Evolutionary conservation across 116 monocot genomes (phyloP).

Genomic region (Dioscorea cayenensis): DNA sequence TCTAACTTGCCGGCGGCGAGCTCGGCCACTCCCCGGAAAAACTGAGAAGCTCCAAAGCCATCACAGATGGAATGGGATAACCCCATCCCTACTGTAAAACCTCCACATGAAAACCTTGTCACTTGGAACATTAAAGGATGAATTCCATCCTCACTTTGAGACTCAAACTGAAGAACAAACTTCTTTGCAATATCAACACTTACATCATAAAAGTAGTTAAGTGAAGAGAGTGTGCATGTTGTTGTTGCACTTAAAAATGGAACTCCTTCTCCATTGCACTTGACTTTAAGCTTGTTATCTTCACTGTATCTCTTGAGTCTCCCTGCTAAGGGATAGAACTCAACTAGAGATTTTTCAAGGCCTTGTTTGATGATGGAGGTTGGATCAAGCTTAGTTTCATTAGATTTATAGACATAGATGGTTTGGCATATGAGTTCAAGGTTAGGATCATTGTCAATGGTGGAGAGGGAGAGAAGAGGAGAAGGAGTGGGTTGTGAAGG

Average conservation of each 20-base stretch:
- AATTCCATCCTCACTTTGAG: background rate
- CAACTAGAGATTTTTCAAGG: conserved; percentile 4
- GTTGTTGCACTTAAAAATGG: conserved; percentile 4
- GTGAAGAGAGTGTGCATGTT: conserved; percentile 3
- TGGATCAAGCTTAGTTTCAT: conserved; percentile 2
- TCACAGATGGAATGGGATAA: conserved; percentile 8
- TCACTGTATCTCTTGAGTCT: conserved; percentile 2
- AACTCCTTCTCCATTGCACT: conserved; percentile 7
- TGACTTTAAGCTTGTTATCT: conserved; percentile 3
- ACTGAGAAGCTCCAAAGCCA: conserved; percentile 10
- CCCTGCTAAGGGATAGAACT: conserved; percentile 11
- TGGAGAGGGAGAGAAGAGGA: conserved; percentile 5
- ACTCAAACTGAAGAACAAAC: background rate
- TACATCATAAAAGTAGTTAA: background rate
- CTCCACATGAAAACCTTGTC: conserved; percentile 10
- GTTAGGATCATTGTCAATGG: conserved; percentile 12
- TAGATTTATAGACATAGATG: conserved; percentile 5
- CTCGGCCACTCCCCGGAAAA: conserved; percentile 8
- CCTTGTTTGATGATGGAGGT: conserved; percentile 5
- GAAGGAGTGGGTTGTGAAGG: background rate
- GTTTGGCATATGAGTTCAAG: conserved; percentile 7
- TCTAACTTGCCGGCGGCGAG: background rate
- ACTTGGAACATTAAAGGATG: conserved; percentile 7
- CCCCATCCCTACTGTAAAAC: conserved; percentile 3
- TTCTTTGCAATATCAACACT: background rate